phyloP scores from a whole-genome alignment of 345 rosid species.

The Eutrema heterophyllum region DNA sequence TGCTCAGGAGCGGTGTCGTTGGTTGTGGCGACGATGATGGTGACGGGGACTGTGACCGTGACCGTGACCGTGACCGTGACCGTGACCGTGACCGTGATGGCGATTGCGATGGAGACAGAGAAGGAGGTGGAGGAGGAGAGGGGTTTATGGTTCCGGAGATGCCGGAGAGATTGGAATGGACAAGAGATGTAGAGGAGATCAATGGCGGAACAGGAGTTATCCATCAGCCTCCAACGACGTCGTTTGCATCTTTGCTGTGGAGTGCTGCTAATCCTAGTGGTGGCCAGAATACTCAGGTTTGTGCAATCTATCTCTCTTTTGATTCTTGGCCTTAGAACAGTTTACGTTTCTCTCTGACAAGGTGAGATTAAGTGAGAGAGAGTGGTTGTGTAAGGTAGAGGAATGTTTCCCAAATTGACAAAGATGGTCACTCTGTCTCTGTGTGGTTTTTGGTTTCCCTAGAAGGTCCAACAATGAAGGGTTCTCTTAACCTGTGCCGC shows the following conservation, averaged over 20 bases:
- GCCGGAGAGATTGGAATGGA: slow-evolving; percentile 22
- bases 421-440: background rate
- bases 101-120: background rate
- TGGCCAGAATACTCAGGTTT: slow-evolving; percentile 56
- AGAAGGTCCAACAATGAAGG: background rate
- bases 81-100: too few species aligned
- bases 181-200: slow-evolving; percentile 25
- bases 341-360: background rate
- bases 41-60: background rate
- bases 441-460: background rate
- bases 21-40: slow-evolving; percentile 1
- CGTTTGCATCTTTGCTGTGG: slow-evolving; percentile 41
- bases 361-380: background rate
- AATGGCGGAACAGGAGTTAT: slow-evolving; percentile 6
- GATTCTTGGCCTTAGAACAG: background rate
- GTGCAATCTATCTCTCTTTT: background rate
- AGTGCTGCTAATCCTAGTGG: slow-evolving; percentile 31
- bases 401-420: background rate
- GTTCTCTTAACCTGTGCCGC: background rate
- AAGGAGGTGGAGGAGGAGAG: background rate
- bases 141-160: slow-evolving; percentile 41
- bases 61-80: too few species aligned
- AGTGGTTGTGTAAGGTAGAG: background rate
- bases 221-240: slow-evolving; percentile 22
- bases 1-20: slow-evolving; percentile 41